Percentiles rank a stretch among this genome's conserved stretches.
These are phyloP conservation scores for Colletotrichum horii DNA, from an alignment of 2,329 filamentous ascomycete genomes.

Conservation along the genomic window DNA sequence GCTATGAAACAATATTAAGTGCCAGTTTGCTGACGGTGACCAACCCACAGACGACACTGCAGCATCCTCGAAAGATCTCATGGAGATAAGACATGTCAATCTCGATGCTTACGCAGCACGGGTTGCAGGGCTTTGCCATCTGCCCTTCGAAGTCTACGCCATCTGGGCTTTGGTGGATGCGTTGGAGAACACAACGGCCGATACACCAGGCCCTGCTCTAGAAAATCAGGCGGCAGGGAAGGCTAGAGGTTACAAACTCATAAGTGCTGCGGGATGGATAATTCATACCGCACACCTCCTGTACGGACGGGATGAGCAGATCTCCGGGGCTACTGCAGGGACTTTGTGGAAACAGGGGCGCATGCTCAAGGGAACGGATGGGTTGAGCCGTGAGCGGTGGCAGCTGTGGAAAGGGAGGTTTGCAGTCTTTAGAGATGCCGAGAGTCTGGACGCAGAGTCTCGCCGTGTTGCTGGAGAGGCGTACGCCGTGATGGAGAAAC, in stretches of 20 bases:
- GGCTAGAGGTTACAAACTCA: neutral
- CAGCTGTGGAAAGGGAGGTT: neutral
- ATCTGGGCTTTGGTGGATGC: neutral
- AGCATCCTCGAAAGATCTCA: neutral
- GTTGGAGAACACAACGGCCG: neutral
- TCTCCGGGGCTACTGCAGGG: neutral
- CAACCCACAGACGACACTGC: neutral
- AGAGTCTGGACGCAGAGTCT: neutral
- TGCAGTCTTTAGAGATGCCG: neutral
- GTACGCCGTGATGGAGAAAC: neutral
- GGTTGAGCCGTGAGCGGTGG: neutral
- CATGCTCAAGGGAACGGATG: neutral
- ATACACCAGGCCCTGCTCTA: fast-evolving
- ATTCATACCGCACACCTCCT: neutral
- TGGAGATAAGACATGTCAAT: neutral
- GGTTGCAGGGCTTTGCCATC: neutral
- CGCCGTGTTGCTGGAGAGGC: neutral
- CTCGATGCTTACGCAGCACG: neutral
- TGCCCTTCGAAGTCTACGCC: neutral
- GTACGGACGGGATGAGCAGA: neutral
- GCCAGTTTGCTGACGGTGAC: fast-evolving
- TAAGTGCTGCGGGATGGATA: neutral
- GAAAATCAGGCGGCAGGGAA: fast-evolving
- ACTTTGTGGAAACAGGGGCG: neutral
- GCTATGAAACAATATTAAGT: fast-evolving